Evolutionary conservation across 1,284 basidiomycete species (phyloP), one percentile per base, ranked within the genome.

Genomic region (Moniliella sp.): DNA sequence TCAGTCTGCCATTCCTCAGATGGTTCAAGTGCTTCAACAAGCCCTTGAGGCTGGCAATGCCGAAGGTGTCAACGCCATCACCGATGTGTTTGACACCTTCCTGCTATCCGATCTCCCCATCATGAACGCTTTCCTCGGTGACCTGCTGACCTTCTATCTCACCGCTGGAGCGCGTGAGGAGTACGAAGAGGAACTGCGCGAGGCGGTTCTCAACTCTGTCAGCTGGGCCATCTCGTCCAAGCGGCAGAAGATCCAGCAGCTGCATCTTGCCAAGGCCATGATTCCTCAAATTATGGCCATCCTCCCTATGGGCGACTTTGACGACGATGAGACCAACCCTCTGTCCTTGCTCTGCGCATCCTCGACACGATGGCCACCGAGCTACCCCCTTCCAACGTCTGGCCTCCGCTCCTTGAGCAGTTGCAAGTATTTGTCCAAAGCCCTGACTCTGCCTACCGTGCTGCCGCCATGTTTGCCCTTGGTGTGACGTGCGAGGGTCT

Each of bases 401-500:
- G 94, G 75, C 84, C 86, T 17, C 73, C 81, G 12, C 74, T 99
- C 31, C 78, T 78, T 39, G 65, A 64, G 33, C 58, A 56, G 37
- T 61, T 65, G 43, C 63, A 63, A 43, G 72, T 42, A 23, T 59
- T 57, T 37, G 49, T 52, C 35, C 44, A 49, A n/a, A 39, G 36
- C 45, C 29, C 50, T 56, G 37, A 66, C 73, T 33, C 64, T 70
- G 47, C 65, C 68, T 64, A 68, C 50, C 78, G 91, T 41, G 86
- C 91, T 45, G 81, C 82, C 30, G 91, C 86, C 4, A 77, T 97
- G 66, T 82, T 93, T 60, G 78, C 88, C 3, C 76, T 99, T 37
- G 91, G 88, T 49, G 82, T 97, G 30, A 74, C 76, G 30, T 84
- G 97, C 37, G 91, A 99, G 62, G 91, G 91, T 15, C 94, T 88